phyloP scores from a whole-genome alignment of 75 land plant genomes.

The Cryptomeria japonica region DNA sequence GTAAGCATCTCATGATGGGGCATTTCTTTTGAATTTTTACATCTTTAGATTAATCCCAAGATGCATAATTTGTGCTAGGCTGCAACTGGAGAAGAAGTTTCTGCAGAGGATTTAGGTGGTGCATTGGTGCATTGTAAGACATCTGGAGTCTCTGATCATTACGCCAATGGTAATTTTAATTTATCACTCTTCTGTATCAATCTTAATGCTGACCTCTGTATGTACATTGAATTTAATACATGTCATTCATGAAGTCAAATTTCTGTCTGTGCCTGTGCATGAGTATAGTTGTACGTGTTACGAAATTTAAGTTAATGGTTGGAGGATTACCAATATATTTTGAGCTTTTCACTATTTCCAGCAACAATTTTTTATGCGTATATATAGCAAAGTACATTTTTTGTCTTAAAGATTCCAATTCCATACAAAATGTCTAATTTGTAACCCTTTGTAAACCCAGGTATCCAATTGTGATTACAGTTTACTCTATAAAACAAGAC shows the following conservation, averaged over 20 bases:
- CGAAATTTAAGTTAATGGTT: background rate
- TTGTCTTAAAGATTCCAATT: background rate
- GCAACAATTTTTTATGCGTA: background rate
- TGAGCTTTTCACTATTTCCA: background rate
- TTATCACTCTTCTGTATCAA: background rate
- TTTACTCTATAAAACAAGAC: background rate
- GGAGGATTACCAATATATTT: background rate
- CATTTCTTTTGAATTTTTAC: conserved; percentile 2
- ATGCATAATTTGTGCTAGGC: conserved; percentile 65
- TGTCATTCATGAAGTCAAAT: background rate
- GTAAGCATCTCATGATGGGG: background rate
- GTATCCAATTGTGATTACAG: background rate
- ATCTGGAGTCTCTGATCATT: conserved; percentile 96
- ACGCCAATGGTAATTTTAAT: conserved; percentile 73
- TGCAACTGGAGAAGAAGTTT: conserved; percentile 97
- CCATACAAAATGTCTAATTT: conserved; percentile 5
- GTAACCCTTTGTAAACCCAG: background rate
- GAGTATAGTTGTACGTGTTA: background rate
- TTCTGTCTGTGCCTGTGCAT: background rate
- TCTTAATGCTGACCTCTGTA: background rate
- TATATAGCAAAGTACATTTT: background rate
- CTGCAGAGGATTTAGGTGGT: conserved; percentile 98
- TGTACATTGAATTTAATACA: background rate
- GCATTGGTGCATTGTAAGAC: conserved; percentile 90
- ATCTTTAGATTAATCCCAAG: background rate